Evolutionary conservation across 306 rosid species (phyloP), one percentile per base, ranked within the genome.

Genomic region (Sophora flavescens): DNA sequence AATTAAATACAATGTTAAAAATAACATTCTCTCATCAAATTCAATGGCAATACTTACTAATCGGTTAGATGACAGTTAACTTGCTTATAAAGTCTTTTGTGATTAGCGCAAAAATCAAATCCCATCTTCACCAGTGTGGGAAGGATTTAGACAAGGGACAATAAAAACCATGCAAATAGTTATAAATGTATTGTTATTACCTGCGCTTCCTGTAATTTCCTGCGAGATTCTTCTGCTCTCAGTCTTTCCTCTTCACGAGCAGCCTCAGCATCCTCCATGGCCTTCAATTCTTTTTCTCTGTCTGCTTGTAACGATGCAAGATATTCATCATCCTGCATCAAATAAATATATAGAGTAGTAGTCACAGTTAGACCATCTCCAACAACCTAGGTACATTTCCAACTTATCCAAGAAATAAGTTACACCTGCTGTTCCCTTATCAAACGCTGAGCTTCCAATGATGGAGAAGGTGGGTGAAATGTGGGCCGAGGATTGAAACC

Each of bases 361-460:
- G 74, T 60, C 32, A 13, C 35, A 73, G 59, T 74, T 11, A 72
- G 52, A 28, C 68, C 53, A 77, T 65, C 60, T 57, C 39, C 60
- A 4, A 35, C 36, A 26, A 78, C 18, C 63, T 15, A 1, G 22
- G 22, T 22, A 65, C 68, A 53, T 51, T 62, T 73, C 66, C 44
- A 39, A 59, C 13, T 50, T 12, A 36, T 71, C 66, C 16, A 42
- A 74, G 77, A 39, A 74, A 79, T 32, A 64, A 80, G 61, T 15
- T 57, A 77, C 39, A 95, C 99, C 99, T 95, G 99, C 11, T 91
- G 99, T 77, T 95, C 97, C 84, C 97, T 88, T 76, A 90, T 90
- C 90, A 90, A 74, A 58, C 97, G 97, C 71, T 92, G 99, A 42
- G 97, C 96, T 7, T 85, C 75, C 76, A 92, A 80, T 69, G 97